Evolutionary conservation across 2,329 filamentous ascomycete species (phyloP), one percentile per base, ranked within the genome.

Genomic region (Fusarium musae): DNA sequence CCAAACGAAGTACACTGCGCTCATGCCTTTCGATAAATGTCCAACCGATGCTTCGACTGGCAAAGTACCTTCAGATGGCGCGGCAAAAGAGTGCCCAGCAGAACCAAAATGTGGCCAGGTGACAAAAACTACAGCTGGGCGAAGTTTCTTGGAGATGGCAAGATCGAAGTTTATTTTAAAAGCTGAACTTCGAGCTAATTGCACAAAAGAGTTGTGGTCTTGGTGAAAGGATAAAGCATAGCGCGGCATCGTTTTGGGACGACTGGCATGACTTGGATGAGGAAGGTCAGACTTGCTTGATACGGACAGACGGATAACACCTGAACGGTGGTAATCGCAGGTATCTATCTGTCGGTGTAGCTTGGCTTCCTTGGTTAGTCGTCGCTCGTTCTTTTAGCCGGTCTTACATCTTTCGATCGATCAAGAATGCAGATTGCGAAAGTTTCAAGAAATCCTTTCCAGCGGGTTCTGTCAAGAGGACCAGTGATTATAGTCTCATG

Each of bases 251-350:
- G 2, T 62, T 68, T 37, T 68, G 54, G 63, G 30, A 30, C 9
- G 28, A 56, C 2, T 68, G 56, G 47, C 63, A 62, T 30, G 47
- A 56, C 1, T 44, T 49, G 17, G 63, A 68, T 21, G 43, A 44
- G 10, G 9, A 36, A 17, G 12, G 1, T 11, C 21, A 3, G n/a
- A 66, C 9, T 11, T 66, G n/a, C 8, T 50, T 28, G 50, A 66
- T 15, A 4, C 19, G 11, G 40, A 36, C 13, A 46, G n/a, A 17
- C 5, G 26, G 19, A 6, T 12, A 15, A 12, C 16, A 15, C 59
- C 21, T 32, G 44, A 53, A 21, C 63, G 37, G 26, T 23, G 44
- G 19, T 19, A 4, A 2, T 9, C 6, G n/a, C 5, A 26, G 17
- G 2, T 15, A 28, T 53, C 8, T 13, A 8, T 8, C 13, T 19